Evolutionary conservation across 345 rosid species (phyloP).

Genomic region (Syzygium jambos): DNA sequence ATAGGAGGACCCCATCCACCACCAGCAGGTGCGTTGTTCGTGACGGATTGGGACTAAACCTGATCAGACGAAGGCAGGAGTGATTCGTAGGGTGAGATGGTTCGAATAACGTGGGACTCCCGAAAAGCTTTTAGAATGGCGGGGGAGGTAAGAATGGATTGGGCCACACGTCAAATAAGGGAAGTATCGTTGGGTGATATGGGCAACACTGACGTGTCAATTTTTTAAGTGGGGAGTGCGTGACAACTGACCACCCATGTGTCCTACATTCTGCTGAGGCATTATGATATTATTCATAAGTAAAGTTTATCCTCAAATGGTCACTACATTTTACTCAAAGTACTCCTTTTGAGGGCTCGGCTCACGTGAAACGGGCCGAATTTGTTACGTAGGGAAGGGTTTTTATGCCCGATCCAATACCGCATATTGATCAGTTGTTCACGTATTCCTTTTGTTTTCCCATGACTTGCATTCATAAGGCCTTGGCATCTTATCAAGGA

Average conservation of each 20-base stretch:
- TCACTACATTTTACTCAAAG: background rate
- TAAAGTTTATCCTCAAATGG: background rate
- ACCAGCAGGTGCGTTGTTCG: background rate
- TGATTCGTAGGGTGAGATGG: background rate
- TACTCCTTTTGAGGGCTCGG: background rate
- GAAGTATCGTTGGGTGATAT: accelerated
- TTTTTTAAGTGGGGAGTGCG: background rate
- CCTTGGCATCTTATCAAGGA: background rate
- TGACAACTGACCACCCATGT: accelerated
- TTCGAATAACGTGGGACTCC: background rate
- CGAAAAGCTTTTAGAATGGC: background rate
- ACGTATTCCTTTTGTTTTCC: background rate
- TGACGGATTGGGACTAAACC: background rate
- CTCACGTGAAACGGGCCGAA: background rate
- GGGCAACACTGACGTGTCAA: background rate
- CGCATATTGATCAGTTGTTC: background rate
- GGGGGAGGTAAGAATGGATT: accelerated
- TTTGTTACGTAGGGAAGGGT: background rate
- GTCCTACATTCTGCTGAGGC: background rate
- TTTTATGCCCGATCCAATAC: background rate
- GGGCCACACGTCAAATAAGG: background rate
- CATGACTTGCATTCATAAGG: background rate
- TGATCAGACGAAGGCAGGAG: background rate
- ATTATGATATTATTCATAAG: background rate
- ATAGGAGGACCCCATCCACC: too few species aligned